Evolutionary conservation across 2,329 filamentous ascomycete species (phyloP), one percentile per base, ranked within the genome.

Genomic region (Colletotrichum sp.): DNA sequence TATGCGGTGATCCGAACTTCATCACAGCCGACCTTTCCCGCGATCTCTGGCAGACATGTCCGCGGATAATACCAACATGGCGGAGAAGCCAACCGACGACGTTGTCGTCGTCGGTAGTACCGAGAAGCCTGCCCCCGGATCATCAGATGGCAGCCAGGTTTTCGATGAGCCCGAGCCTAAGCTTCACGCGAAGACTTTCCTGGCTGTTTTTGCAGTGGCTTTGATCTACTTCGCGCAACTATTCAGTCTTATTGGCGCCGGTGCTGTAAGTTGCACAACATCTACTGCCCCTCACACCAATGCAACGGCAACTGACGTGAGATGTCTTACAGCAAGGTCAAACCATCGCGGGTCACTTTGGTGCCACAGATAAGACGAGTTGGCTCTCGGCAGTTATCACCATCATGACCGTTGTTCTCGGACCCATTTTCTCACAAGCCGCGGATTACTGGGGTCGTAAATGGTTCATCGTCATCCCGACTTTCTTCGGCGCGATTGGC

Each of bases 391-490:
- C 81, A 7, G 72, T 81, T 13, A 83, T 87, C 70, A 80, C 83
- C 59, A 86, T 86, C 73, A 66, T 84, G 48, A 60, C 70, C 43
- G 13, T 24, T 4, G 39, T 57, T 12, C 43, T 64, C 24, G 64
- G 81, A 12, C 84, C 83, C 24, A 82, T 84, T 13, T 80, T 85
- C 13, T 84, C 84, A 14, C 85, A 86, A 74, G 85, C 83, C 0
- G 83, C 84, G 24, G 85, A 87, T 77, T 85, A 84, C 79, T 87
- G 85, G 85, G 85, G 85, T n/a, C 82, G 85, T 9, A 83, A 82
- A 79, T 85, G 82, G 82, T 83, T 86, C 70, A 81, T 87, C n/a
- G 80, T 87, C 30, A 66, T 81, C 24, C 79, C 83, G 12, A 85
- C 81, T 2, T 32, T 81, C 14, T 79, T 81, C 48, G 85, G 85